phyloP scores from a whole-genome alignment of 2,329 filamentous ascomycete species.

The Achaetomium macrosporum region DNA sequence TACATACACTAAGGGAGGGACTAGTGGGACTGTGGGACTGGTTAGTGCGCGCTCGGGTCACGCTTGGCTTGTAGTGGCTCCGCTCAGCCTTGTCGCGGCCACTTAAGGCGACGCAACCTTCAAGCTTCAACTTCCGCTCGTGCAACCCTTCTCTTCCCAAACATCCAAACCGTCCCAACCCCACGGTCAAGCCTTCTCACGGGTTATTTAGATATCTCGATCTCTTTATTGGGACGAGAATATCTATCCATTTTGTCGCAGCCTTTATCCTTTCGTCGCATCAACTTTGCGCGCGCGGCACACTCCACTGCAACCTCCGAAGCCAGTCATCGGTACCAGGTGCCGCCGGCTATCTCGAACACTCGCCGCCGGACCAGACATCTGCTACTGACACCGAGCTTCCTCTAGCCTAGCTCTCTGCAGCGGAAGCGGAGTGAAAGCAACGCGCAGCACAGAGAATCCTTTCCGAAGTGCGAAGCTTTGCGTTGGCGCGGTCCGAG shows the following conservation, averaged over 20 bases:
- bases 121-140: slow-evolving; percentile 3
- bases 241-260: not conserved
- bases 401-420: not conserved
- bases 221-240: not conserved
- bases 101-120: not conserved
- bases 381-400: too few species aligned
- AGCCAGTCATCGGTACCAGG: not conserved
- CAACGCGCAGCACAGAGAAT: not conserved
- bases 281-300: too few species aligned
- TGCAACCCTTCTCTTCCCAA: slow-evolving; percentile 5
- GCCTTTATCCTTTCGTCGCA: too few species aligned
- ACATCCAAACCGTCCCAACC: not conserved
- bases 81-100: slow-evolving; percentile 12
- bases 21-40: too few species aligned
- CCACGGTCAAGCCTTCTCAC: not conserved
- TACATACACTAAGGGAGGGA: too few species aligned
- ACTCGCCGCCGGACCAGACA: not conserved
- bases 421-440: not conserved
- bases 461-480: not conserved
- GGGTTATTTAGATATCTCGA: not conserved
- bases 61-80: not conserved
- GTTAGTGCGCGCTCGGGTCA: too few species aligned
- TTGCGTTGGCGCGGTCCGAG: not conserved
- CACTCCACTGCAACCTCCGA: not conserved
- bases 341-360: not conserved